Base-by-base conservation (phyloP, 371 early-diverging fungal species). In the Mortierella sp. region DNA sequence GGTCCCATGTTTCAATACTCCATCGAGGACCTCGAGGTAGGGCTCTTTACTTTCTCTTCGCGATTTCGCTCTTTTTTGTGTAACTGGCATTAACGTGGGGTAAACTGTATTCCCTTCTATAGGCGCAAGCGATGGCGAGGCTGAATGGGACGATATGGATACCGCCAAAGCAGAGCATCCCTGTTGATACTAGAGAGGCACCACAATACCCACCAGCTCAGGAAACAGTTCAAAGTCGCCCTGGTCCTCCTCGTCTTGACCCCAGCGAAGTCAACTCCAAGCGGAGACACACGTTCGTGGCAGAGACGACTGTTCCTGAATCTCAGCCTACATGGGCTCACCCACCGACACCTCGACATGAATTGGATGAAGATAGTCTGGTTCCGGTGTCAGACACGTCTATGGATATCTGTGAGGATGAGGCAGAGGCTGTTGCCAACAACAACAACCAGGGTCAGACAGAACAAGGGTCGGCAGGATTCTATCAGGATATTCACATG, bases 1-100 rank as follows among this genome's bases (percentile, higher is more conserved):
- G 83, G 87, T 0, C 24, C 78, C 27, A 87, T 89, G 43, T 93
- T 93, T 79, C 87, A 88, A 21, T 88, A 82, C 70, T 82, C 75
- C 35, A 87, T 88, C 38, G 76, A 79, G 27, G 87, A 88, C 48
- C 27, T 88, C 35, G 89, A 88, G 85, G 88, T 88, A 77, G 63
- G 49, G 32, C 43, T 29, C n/a, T 51, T 38, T 35, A 6, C 51
- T 51, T 49, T 21, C 7, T 4, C 18, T 18, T 51, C 6, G 18
- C 18, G 18, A 4, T 21, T 18, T 51, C 21, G 56, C n/a, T 16
- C 56, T 7, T 56, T 7, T 56, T 10, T 56, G 56, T n/a, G 56
- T 56, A 27, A 2, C 24, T 56, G 7, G 7, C 14, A 11, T 71
- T 44, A 35, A 73, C 21, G 10, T 16, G 8, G 41, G 4, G 41